Conservation (phyloP, 2,329 filamentous ascomycete species). For the Thielaviopsis ethacetica region DNA sequence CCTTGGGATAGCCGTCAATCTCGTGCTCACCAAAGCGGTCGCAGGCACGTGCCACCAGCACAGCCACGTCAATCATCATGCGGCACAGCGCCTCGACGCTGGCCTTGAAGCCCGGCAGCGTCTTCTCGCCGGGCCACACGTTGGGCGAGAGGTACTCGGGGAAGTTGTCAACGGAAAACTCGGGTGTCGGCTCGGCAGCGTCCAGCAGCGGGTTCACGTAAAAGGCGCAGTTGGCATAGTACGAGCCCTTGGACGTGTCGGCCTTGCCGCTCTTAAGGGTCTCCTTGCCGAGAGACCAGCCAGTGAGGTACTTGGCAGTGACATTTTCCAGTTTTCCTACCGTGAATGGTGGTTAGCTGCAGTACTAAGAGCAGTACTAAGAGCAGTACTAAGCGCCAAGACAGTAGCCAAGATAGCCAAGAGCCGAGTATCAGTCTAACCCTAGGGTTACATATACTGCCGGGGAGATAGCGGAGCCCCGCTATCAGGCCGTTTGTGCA, state of each 20-base stretch:
- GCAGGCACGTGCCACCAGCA: slow-evolving; percentile 77
- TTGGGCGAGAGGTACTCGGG: slow-evolving; percentile 83
- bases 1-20: slow-evolving; percentile 56
- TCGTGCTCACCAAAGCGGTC: slow-evolving; percentile 70
- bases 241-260: slow-evolving; percentile 69
- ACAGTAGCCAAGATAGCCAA: too few relatives aligned
- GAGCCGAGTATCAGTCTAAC: neutral
- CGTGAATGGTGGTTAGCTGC: slow-evolving; percentile 1
- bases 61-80: slow-evolving; percentile 78
- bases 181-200: slow-evolving; percentile 41
- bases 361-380: too few relatives aligned
- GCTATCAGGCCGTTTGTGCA: neutral
- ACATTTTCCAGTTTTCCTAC: slow-evolving; percentile 42
- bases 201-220: slow-evolving; percentile 49
- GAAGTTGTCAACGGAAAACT: slow-evolving; percentile 46
- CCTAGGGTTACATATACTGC: neutral
- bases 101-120: slow-evolving; percentile 58
- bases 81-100: slow-evolving; percentile 61
- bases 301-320: slow-evolving; percentile 46
- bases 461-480: slow-evolving; percentile 5
- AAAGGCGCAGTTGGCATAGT: slow-evolving; percentile 71
- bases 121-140: slow-evolving; percentile 59
- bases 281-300: slow-evolving; percentile 73
- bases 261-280: slow-evolving; percentile 62
- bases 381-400: too few relatives aligned